Evolutionary conservation across 352 stramenopile genomes (phyloP), one percentile per base, ranked within the genome.

Genomic region (Globisporangium abappressorium): DNA sequence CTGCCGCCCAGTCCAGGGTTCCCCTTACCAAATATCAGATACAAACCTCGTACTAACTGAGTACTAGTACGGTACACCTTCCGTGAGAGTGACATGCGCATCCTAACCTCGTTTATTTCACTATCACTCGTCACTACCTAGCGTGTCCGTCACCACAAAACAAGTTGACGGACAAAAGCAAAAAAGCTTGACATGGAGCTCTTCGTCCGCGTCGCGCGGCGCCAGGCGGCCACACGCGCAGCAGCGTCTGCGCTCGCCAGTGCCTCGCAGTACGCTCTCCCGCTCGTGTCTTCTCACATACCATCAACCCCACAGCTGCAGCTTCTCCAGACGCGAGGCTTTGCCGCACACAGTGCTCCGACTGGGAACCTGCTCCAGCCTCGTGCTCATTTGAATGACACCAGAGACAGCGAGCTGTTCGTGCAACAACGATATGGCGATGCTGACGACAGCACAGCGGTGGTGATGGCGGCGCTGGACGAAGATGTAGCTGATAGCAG

Each of bases 321-420:
- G 28, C 18, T 26, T n/a, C 62, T 41, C 8, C 62, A 49, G 53
- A 34, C 30, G 51, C 62, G 53, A 26, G 22, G 62, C 26, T 68
- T 68, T 57, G 20, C 20, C 9, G 30, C 33, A 3, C 46, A 34
- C 30, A 28, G n/a, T 8, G 20, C 30, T 2, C 5, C 47, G n/a
- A 38, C 30, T 20, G 53, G 62, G 26, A 61, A 68, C 36, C 26
- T 62, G n/a, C 38, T 68, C 14, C 51, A 68, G 28, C 53, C 62
- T 46, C 49, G 49, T 51, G 14, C 0, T 18, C n/a, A 6, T 0
- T 8, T 14, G 46, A 30, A n/a, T 28, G 41, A 55, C 43, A 20
- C 34, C 59, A 57, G 9, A 33, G 20, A 4, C 26, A 57, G 3
- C 24, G 22, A 18, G 8, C n/a, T 8, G 1, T 28, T 18, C 15